These are phyloP conservation scores for Hyaloperonospora arabidopsidis DNA, from an alignment of 352 stramenopile genomes.

Conservation along the genomic window DNA sequence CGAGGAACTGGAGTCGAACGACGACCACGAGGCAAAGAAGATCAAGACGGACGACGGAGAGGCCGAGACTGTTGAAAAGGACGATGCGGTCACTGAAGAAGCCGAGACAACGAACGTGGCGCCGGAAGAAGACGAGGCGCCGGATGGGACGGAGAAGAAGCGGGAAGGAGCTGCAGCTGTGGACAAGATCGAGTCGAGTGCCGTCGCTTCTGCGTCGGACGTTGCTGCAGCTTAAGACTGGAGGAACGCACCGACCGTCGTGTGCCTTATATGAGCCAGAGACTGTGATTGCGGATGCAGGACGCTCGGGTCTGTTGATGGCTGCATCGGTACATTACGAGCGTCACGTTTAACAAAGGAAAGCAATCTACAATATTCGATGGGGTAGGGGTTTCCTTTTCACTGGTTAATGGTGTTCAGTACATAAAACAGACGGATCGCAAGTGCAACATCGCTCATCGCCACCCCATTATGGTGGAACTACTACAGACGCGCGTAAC, in stretches of 20 bases:
- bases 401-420: neutral
- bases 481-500: no score
- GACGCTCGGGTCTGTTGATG: no score
- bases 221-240: slow-evolving; percentile 13
- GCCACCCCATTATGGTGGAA: no score
- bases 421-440: no score
- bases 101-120: neutral
- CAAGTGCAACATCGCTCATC: no score
- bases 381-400: slow-evolving; percentile 8
- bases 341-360: no score
- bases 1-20: slow-evolving; percentile 20
- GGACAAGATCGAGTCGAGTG: slow-evolving; percentile 1
- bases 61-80: slow-evolving; percentile 3
- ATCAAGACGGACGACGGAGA: slow-evolving; percentile 19
- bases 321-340: no score
- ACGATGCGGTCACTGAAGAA: neutral
- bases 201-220: slow-evolving; percentile 2
- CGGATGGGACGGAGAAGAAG: slow-evolving; percentile 1
- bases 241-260: neutral
- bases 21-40: slow-evolving; percentile 24
- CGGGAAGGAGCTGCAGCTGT: neutral
- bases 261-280: neutral
- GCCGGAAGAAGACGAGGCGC: neutral
- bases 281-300: neutral
- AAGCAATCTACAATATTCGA: slow-evolving; percentile 6